Conservation (phyloP, 306 rosid species). For the Fagus crenata region DNA sequence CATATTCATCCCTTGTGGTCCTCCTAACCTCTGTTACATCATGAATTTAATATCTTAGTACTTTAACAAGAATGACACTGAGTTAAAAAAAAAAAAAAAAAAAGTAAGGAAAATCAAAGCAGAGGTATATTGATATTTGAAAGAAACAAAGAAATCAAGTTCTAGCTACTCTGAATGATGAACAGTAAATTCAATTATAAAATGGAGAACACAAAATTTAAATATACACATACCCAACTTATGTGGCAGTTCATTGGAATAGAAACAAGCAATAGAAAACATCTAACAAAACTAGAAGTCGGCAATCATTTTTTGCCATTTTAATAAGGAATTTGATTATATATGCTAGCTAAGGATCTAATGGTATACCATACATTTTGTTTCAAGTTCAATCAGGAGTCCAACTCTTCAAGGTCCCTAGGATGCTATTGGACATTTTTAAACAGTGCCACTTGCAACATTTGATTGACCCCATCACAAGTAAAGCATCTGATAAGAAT, state of each 20-base stretch:
- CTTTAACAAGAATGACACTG: constrained; percentile 8
- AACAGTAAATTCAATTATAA: neutral
- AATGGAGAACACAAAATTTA: neutral
- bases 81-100: constrained; percentile 1
- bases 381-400: constrained; percentile 1
- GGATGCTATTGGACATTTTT: constrained; percentile 2
- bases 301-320: neutral
- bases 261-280: constrained; percentile 17
- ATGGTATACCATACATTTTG: neutral
- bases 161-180: neutral
- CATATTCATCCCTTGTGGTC: constrained; percentile 43
- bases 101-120: neutral
- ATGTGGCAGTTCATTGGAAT: neutral
- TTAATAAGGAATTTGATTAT: no score
- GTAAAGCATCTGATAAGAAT: neutral
- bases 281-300: neutral
- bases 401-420: constrained; percentile 21
- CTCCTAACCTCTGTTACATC: constrained; percentile 41
- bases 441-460: neutral
- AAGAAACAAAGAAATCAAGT: constrained; percentile 12
- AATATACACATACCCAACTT: neutral
- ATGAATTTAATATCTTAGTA: constrained; percentile 29
- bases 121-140: neutral
- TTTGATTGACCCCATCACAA: neutral
- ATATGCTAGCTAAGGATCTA: no score